Evolutionary conservation across 1,139 yeast species (phyloP).

Genomic region (Lodderomyces metapsilosis): DNA sequence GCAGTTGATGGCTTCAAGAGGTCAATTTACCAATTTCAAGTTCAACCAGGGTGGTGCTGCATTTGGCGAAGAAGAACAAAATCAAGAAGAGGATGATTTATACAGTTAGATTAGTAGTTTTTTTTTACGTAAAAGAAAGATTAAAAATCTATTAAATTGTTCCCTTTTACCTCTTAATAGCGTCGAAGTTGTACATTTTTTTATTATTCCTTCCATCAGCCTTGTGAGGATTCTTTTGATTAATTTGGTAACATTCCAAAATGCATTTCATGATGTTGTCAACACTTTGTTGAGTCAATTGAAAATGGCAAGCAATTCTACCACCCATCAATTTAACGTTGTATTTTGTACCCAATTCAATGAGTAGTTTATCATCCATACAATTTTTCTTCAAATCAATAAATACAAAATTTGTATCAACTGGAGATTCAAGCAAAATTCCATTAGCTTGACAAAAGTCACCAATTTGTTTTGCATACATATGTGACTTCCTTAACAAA

Average conservation of each 20-base stretch:
- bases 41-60: slow-evolving; percentile 46
- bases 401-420: slow-evolving; percentile 84
- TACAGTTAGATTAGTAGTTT: slow-evolving; percentile 61
- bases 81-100: slow-evolving; percentile 89
- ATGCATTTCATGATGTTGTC: slow-evolving; percentile 64
- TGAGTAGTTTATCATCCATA: slow-evolving; percentile 58
- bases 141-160: too few species aligned
- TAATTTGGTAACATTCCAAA: slow-evolving; percentile 52
- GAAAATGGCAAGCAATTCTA: slow-evolving; percentile 84
- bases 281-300: slow-evolving; percentile 63
- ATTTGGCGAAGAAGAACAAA: slow-evolving; percentile 40
- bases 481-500: slow-evolving; percentile 60
- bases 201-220: slow-evolving; percentile 24
- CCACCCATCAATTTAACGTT: slow-evolving; percentile 71
- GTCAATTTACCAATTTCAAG: slow-evolving; percentile 77
- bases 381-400: slow-evolving; percentile 60
- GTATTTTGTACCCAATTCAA: slow-evolving; percentile 56
- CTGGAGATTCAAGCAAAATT: slow-evolving; percentile 68
- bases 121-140: too few species aligned
- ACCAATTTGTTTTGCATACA: slow-evolving; percentile 67
- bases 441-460: slow-evolving; percentile 48
- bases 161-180: slow-evolving; percentile 18
- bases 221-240: slow-evolving; percentile 26
- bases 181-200: slow-evolving; percentile 32
- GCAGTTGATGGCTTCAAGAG: slow-evolving; percentile 93